phyloP scores from a whole-genome alignment of 352 stramenopile species.

The Globisporangium cylindrosporum region DNA sequence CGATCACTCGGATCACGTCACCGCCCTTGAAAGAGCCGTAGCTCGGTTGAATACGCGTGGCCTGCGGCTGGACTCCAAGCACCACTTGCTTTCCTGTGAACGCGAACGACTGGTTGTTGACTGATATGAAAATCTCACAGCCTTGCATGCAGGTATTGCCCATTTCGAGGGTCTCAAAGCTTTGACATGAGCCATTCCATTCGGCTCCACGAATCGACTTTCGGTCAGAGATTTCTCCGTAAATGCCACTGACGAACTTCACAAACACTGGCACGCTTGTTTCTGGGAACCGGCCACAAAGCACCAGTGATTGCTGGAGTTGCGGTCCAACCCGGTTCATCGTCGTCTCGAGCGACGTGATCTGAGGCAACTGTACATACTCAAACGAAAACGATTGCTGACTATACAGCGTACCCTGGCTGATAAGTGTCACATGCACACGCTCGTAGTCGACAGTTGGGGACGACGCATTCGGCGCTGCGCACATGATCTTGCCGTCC shows the following conservation, averaged over 20 bases:
- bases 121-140: constrained; percentile 35
- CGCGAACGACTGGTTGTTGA: constrained; percentile 40
- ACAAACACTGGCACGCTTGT: not conserved
- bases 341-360: constrained; percentile 24
- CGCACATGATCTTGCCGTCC: constrained; percentile 26
- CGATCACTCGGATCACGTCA: constrained; percentile 29
- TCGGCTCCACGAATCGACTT: not conserved
- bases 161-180: constrained; percentile 6
- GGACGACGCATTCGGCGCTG: constrained; percentile 19
- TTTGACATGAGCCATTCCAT: constrained; percentile 13
- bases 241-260: not conserved
- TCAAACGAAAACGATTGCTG: constrained; percentile 28
- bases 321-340: constrained; percentile 7
- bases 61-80: constrained; percentile 14
- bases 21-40: constrained; percentile 29
- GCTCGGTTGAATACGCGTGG: constrained; percentile 18
- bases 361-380: constrained; percentile 26
- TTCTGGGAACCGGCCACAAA: constrained; percentile 9
- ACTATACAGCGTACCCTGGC: constrained; percentile 16
- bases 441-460: not conserved
- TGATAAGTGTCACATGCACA: constrained; percentile 32
- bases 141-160: constrained; percentile 1
- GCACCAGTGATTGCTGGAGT: constrained; percentile 9
- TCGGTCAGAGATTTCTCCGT: not conserved
- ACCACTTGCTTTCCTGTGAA: constrained; percentile 24